Percentiles rank a stretch among this genome's conserved stretches.
These are phyloP conservation scores for Penicillium hordei DNA, from an alignment of 2,329 filamentous ascomycete genomes.

Conservation along the genomic window DNA sequence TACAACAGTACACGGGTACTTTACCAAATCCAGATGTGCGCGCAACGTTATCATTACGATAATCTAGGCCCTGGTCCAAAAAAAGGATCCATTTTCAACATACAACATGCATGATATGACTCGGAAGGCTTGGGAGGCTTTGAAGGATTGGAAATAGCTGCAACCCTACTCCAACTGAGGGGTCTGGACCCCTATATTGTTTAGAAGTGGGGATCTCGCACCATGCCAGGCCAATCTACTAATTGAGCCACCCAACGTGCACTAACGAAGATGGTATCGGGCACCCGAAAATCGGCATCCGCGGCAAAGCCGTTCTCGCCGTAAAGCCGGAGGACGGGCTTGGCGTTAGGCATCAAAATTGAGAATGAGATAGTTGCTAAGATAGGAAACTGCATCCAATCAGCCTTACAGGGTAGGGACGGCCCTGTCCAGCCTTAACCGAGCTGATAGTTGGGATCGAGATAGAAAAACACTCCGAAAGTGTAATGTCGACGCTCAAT, in stretches of 20 bases:
- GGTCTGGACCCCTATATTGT: neutral
- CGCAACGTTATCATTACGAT: neutral
- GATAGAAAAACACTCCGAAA: constrained; percentile 1
- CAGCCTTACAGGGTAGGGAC: constrained; percentile 1
- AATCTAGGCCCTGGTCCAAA: too few relatives aligned
- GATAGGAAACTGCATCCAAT: neutral
- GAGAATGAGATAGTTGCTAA: neutral
- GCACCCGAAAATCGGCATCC: neutral
- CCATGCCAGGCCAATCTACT: neutral
- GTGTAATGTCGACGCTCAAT: neutral
- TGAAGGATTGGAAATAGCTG: neutral
- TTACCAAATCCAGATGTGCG: neutral
- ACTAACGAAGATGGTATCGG: neutral
- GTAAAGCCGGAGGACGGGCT: neutral
- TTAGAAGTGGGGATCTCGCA: neutral
- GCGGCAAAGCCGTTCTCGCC: neutral
- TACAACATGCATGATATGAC: neutral
- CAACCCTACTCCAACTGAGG: neutral
- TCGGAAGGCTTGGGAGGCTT: neutral
- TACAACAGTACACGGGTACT: neutral
- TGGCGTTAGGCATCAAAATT: constrained; percentile 8
- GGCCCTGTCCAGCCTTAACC: constrained; percentile 4
- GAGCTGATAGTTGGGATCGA: neutral
- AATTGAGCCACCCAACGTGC: neutral
- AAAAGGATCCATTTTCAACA: neutral